Percentiles rank a stretch among this genome's conserved stretches.
phyloP scores from a whole-genome alignment of 352 stramenopile genomes.

The Pythium periplocum region DNA sequence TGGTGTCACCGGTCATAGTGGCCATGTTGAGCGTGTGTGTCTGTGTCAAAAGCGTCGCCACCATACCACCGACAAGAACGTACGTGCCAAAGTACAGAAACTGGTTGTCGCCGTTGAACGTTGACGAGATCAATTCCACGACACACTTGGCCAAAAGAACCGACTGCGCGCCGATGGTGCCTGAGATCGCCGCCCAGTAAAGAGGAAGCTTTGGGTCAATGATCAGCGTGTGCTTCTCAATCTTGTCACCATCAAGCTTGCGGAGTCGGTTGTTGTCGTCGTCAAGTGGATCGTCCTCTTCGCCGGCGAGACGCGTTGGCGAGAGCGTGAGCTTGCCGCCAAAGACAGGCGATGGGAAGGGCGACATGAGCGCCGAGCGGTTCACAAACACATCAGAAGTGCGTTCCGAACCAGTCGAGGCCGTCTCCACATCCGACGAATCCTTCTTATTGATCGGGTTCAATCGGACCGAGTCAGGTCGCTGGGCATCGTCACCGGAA shows the following conservation, averaged over 20 bases:
- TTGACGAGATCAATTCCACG: slow-evolving; percentile 79
- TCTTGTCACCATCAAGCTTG: slow-evolving; percentile 35
- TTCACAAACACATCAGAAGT: neutral
- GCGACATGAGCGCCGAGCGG: slow-evolving; percentile 65
- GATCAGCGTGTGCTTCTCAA: slow-evolving; percentile 82
- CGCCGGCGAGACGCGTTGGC: slow-evolving; percentile 9
- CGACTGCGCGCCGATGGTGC: slow-evolving; percentile 76
- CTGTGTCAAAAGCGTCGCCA: slow-evolving; percentile 69
- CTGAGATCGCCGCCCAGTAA: slow-evolving; percentile 85
- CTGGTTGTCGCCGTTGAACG: slow-evolving; percentile 80
- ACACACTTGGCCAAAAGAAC: slow-evolving; percentile 84
- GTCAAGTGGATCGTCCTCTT: slow-evolving; percentile 20
- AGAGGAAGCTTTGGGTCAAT: slow-evolving; percentile 83
- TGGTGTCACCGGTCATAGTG: slow-evolving; percentile 81
- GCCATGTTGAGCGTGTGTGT: slow-evolving; percentile 84
- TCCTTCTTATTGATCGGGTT: neutral
- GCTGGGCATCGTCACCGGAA: neutral
- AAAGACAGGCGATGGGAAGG: slow-evolving; percentile 49
- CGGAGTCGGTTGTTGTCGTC: neutral
- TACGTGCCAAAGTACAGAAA: slow-evolving; percentile 84
- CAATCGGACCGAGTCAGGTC: neutral
- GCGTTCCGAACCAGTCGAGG: neutral
- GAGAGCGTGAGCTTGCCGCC: slow-evolving; percentile 20
- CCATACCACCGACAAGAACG: slow-evolving; percentile 70
- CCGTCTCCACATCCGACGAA: neutral